Percentiles rank a stretch among this genome's conserved stretches.
These are phyloP conservation scores for Ceratocystis cacaofunesta DNA, from an alignment of 2,329 filamentous ascomycete species.

Conservation along the genomic window DNA sequence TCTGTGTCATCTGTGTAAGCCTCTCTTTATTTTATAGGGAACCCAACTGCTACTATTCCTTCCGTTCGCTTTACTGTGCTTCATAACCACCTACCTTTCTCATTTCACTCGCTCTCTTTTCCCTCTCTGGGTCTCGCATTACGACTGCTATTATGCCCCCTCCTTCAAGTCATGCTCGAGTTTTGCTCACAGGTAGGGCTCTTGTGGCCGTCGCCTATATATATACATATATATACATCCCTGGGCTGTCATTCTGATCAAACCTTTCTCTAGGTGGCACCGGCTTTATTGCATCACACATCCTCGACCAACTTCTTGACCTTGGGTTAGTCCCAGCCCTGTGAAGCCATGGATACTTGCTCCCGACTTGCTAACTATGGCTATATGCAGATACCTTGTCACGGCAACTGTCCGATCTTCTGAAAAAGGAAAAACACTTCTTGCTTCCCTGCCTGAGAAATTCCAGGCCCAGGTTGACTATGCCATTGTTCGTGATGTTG, in stretches of 20 bases:
- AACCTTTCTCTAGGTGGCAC: constrained; percentile 28
- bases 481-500: constrained; percentile 57
- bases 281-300: constrained; percentile 40
- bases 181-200: constrained; percentile 10
- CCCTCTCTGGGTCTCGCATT: no score
- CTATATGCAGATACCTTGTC: constrained; percentile 4
- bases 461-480: constrained; percentile 25
- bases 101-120: no score
- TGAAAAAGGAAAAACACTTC: constrained; percentile 33
- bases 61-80: neutral
- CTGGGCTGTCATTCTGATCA: neutral
- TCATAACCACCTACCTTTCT: neutral
- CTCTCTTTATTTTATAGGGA: neutral
- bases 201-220: neutral
- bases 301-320: constrained; percentile 33
- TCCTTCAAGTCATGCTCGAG: neutral
- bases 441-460: constrained; percentile 25
- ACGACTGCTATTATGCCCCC: neutral
- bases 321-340: neutral
- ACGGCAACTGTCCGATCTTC: constrained; percentile 19
- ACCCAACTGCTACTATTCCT: neutral
- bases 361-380: neutral
- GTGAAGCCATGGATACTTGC: neutral
- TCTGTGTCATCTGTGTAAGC: neutral
- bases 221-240: no score